Evolutionary conservation across 2,329 filamentous ascomycete species (phyloP), one percentile per base, ranked within the genome.

Genomic region (Monilinia laxa): DNA sequence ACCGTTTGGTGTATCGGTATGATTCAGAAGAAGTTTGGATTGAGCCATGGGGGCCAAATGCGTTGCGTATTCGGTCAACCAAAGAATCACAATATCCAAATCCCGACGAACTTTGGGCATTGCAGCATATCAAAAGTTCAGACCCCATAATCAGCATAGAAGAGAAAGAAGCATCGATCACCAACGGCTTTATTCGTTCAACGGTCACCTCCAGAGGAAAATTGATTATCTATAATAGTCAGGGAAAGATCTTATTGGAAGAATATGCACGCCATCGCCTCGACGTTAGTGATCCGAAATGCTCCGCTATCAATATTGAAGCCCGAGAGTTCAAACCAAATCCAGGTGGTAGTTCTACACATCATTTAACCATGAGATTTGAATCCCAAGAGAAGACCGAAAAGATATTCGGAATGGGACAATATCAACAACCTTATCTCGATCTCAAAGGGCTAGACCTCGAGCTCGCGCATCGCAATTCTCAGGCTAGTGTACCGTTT

Each of bases 331-430:
- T 84, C 68, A 80, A 79, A 38, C 79, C 82, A 0, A 80, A 81
- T 10, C 73, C 78, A 0, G 81, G 81, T 4, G 77, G 78, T 6
- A 80, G 84, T 65, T 62, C 58, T 1, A 62, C 40, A 0, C 88
- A 85, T 71, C 81, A 85, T 63, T 77, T 89, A 11, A 88, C 85
- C 0, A 78, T 82, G 70, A 80, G 87, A 0, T 81, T 89, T 64
- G 87, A 89, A 73, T 84, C 82, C 1, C 73, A 84, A 63, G 75
- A 83, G 64, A 76, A 77, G 0, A 77, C 83, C 23, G 87, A 90
- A 74, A 85, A 83, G 72, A 83, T 90, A n/a, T 90, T 82, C 71
- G 87, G 87, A 25, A 89, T 89, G 86, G 87, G 87, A 0, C 87
- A 90, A 75, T 89, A 90, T 68, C 87, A 90, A 71, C 86, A 90